Evolutionary conservation across 768 basidiomycete species (phyloP).

Genomic region (Omphalotus guepiniiformis): DNA sequence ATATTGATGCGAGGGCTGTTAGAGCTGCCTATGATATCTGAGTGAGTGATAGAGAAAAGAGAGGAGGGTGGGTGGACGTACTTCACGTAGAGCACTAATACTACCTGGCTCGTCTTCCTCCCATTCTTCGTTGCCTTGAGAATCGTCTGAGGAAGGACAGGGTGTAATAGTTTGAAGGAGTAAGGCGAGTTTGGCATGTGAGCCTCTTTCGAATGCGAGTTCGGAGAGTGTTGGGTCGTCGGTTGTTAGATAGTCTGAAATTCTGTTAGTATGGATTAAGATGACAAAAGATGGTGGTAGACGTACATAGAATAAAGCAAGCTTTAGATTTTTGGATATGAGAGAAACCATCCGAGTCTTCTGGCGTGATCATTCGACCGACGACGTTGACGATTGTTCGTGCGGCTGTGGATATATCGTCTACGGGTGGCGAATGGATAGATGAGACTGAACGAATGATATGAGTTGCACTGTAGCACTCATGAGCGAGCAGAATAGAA

Average conservation of each 20-base stretch:
- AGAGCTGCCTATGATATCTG: slow-evolving; percentile 79
- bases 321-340: slow-evolving; percentile 51
- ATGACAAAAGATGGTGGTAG: too few relatives aligned
- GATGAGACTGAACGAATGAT: slow-evolving; percentile 50
- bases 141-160: slow-evolving; percentile 25
- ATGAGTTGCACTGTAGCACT: slow-evolving; percentile 67
- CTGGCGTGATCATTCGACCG: slow-evolving; percentile 56
- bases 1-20: slow-evolving; percentile 68
- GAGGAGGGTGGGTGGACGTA: too few relatives aligned
- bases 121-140: slow-evolving; percentile 48
- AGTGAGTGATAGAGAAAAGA: too few relatives aligned
- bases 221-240: slow-evolving; percentile 69
- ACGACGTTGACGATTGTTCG: slow-evolving; percentile 68
- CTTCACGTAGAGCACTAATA: slow-evolving; percentile 48
- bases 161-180: slow-evolving; percentile 56
- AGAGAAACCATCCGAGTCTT: slow-evolving; percentile 26
- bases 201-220: slow-evolving; percentile 66
- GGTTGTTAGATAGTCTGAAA: slow-evolving; percentile 62
- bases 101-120: slow-evolving; percentile 71
- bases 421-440: slow-evolving; percentile 7
- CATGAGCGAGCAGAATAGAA: too few relatives aligned
- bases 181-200: slow-evolving; percentile 48
- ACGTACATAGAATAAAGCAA: slow-evolving; percentile 73
- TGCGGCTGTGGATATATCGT: slow-evolving; percentile 29
- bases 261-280: too few relatives aligned